Percentiles rank a stretch among this genome's conserved stretches.
Evolutionary conservation across 2,329 filamentous ascomycete genomes (phyloP).

Genomic region (Tolypocladium capitatum): DNA sequence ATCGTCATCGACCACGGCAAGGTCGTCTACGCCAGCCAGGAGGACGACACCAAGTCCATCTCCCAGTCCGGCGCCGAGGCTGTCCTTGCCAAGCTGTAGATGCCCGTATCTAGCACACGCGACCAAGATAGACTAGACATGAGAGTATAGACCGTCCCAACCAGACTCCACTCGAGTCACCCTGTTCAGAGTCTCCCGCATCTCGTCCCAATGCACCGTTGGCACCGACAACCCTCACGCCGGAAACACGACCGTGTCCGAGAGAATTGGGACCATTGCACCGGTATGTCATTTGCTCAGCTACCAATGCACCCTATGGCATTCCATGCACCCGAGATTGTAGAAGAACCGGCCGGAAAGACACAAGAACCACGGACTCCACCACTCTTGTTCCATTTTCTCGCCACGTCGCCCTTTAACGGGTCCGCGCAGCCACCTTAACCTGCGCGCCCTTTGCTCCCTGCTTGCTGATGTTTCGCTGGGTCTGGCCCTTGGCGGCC

Average conservation of each 20-base stretch:
- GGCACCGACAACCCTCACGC: background rate
- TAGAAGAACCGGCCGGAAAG: constrained; percentile 29
- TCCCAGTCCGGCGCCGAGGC: constrained; percentile 38
- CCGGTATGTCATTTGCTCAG: constrained; percentile 19
- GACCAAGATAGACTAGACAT: background rate
- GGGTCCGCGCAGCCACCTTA: constrained; percentile 78
- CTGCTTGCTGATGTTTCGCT: constrained; percentile 89
- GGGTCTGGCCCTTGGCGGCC: constrained; percentile 63
- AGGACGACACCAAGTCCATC: constrained; percentile 35
- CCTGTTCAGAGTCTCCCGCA: background rate
- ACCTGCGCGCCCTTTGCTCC: constrained; percentile 78
- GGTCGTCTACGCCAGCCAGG: constrained; percentile 66
- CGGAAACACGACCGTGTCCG: background rate
- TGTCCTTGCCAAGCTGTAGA: constrained; percentile 39
- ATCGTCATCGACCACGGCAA: constrained; percentile 75
- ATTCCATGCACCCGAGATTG: constrained; percentile 28
- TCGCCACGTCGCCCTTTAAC: constrained; percentile 34
- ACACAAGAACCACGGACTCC: constrained; percentile 29
- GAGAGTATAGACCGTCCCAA: background rate
- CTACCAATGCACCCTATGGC: constrained; percentile 30
- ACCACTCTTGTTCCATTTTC: constrained; percentile 14
- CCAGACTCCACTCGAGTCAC: background rate
- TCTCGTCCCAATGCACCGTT: background rate
- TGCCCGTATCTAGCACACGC: background rate
- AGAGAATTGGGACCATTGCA: constrained; percentile 1